A percentile compares a stretch with the other conserved stretches of the same genome.
phyloP scores from a whole-genome alignment of 768 basidiomycete species.

The Boletus reticuloceps region DNA sequence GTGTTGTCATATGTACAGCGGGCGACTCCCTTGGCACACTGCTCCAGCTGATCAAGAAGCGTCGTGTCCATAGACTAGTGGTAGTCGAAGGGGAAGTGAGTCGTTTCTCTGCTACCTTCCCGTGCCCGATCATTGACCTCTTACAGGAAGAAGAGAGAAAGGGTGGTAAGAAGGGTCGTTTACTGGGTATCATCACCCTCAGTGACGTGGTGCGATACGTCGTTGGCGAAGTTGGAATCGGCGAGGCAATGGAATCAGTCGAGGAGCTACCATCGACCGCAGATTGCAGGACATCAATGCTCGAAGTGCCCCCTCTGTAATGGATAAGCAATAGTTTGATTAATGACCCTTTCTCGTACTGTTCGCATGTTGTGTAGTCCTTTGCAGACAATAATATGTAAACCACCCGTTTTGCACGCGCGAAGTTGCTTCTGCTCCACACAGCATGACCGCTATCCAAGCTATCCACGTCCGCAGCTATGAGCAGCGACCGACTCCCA shows the following conservation, averaged over 20 bases:
- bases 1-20: constrained; percentile 93
- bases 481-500: constrained; percentile 68
- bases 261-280: constrained; percentile 23
- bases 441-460: constrained; percentile 69
- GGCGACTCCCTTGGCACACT: constrained; percentile 89
- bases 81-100: constrained; percentile 90
- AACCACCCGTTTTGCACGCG: neutral
- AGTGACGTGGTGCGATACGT: constrained; percentile 87
- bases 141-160: constrained; percentile 72
- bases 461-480: constrained; percentile 66
- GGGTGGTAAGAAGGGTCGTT: constrained; percentile 79
- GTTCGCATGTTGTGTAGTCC: constrained; percentile 6
- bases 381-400: constrained; percentile 5
- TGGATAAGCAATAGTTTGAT: neutral
- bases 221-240: constrained; percentile 61
- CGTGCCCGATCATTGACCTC: neutral
- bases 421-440: neutral
- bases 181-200: constrained; percentile 84
- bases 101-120: neutral
- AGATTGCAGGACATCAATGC: constrained; percentile 11
- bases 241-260: constrained; percentile 39
- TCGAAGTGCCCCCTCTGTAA: constrained; percentile 7
- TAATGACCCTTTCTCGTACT: constrained; percentile 1
- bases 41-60: constrained; percentile 87
- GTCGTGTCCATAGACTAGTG: constrained; percentile 90